Base-by-base conservation (phyloP, 805 yeast species). In the Myxozyma mucilagina region DNA sequence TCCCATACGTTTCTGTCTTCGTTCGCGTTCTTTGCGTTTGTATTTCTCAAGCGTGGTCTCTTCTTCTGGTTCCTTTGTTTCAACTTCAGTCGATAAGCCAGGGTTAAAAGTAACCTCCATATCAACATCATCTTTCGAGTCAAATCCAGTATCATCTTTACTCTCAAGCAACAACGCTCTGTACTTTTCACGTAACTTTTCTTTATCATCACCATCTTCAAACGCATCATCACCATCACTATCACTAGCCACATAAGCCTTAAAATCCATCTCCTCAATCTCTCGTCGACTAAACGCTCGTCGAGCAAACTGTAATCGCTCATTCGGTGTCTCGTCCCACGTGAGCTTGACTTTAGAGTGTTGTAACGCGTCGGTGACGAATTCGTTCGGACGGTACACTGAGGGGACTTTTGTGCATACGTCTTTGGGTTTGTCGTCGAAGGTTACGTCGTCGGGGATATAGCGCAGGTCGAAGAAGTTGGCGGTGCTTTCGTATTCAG, bases 261-360 rank as follows among this genome's bases (percentile, higher is more conserved):
- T 84, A 76, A 92, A 87, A 73, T 92, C 97, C 66, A 72, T 70
- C 42, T 73, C 75, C 43, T 73, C 76, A 51, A 90, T 79, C 72
- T 94, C 98, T 72, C 88, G 86, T 72, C 89, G 94, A 52, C 90
- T 84, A 73, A 94, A 93, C 6, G 91, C 90, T 67, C 87, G 86
- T 14, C 87, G 81, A 1, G 97, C 82, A 56, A 92, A 73, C 60
- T 87, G 84, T 16, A 84, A 74, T 70, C 99, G 83, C 70, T 91
- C 97, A 60, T 85, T 87, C 6, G 99, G 98, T 0, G 98, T 96
- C 76, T 93, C 98, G 74, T 94, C 99, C 99, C 99, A 94, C 0
- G 98, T 92, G 67, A 94, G 80, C 73, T 90, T 92, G 53, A 94
- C 99, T 70, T 92, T 94, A 14, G 98, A 92, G 72, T 91, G 97